phyloP scores from a whole-genome alignment of 768 basidiomycete species.

The Vararia minispora region DNA sequence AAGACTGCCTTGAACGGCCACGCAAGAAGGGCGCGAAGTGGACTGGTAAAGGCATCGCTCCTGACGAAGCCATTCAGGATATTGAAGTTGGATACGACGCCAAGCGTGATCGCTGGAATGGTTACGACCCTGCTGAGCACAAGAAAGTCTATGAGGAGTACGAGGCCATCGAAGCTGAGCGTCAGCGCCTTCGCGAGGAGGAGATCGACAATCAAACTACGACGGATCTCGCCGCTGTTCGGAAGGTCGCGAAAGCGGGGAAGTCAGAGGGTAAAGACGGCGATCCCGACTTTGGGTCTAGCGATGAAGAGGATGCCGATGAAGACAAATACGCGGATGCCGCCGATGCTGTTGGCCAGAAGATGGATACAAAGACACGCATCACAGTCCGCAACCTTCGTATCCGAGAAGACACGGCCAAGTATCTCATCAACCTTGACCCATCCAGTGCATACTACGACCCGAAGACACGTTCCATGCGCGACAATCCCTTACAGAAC shows the following conservation, averaged over 20 bases:
- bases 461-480: conserved; percentile 98
- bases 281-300: conserved; percentile 93
- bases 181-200: conserved; percentile 87
- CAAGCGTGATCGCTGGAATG: conserved; percentile 98
- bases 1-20: conserved; percentile 93
- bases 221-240: conserved; percentile 80
- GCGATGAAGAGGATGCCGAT: conserved; percentile 91
- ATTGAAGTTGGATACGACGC: conserved; percentile 74
- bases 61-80: conserved; percentile 86
- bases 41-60: conserved; percentile 79
- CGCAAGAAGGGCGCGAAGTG: conserved; percentile 93
- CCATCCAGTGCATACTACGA: conserved; percentile 96
- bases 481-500: conserved; percentile 80
- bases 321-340: conserved; percentile 98
- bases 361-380: conserved; percentile 94
- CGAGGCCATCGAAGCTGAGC: conserved; percentile 79
- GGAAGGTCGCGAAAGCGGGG: conserved; percentile 91
- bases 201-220: conserved; percentile 97
- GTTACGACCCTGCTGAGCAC: conserved; percentile 87
- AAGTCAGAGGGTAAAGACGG: conserved; percentile 57
- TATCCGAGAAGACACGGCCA: conserved; percentile 98
- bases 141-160: conserved; percentile 88
- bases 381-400: conserved; percentile 97
- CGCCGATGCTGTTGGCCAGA: conserved; percentile 96
- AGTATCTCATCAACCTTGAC: conserved; percentile 95